Conservation (phyloP, 768 basidiomycete genomes). For the Saitozyma sp. region DNA sequence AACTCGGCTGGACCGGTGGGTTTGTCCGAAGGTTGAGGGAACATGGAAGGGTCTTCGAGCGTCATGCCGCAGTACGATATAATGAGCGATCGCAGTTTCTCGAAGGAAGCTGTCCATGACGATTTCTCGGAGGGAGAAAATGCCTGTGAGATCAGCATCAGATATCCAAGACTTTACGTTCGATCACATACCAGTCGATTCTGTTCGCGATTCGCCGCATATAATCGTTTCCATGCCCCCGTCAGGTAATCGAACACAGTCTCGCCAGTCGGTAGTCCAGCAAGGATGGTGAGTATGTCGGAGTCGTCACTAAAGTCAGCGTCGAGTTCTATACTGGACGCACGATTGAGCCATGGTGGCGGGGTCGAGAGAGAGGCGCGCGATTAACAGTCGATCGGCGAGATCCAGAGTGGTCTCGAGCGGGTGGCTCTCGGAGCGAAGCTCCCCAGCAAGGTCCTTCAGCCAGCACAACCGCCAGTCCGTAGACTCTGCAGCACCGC, state of each 20-base stretch:
- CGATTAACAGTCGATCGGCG: conserved; percentile 76
- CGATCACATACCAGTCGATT: conserved; percentile 21
- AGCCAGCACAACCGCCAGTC: conserved; percentile 78
- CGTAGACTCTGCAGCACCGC: conserved; percentile 57
- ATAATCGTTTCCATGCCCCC: conserved; percentile 87
- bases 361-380: conserved; percentile 78
- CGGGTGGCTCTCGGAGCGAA: conserved; percentile 57
- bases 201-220: conserved; percentile 54
- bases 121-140: conserved; percentile 61
- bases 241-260: conserved; percentile 87
- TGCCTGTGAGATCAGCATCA: conserved; percentile 53
- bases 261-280: conserved; percentile 72
- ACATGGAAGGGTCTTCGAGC: conserved; percentile 91
- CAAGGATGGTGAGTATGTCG: conserved; percentile 54
- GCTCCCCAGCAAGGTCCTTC: conserved; percentile 69
- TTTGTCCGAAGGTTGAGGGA: conserved; percentile 80
- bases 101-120: conserved; percentile 64
- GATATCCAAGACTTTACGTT: not conserved
- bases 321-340: conserved; percentile 43
- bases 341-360: conserved; percentile 26
- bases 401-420: conserved; percentile 62
- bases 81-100: conserved; percentile 76
- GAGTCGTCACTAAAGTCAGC: conserved; percentile 59
- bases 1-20: conserved; percentile 76
- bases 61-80: conserved; percentile 86